These are phyloP conservation scores for Reticulomyxa filosa DNA, from an alignment of 78 protist species.

Conservation along the genomic window DNA sequence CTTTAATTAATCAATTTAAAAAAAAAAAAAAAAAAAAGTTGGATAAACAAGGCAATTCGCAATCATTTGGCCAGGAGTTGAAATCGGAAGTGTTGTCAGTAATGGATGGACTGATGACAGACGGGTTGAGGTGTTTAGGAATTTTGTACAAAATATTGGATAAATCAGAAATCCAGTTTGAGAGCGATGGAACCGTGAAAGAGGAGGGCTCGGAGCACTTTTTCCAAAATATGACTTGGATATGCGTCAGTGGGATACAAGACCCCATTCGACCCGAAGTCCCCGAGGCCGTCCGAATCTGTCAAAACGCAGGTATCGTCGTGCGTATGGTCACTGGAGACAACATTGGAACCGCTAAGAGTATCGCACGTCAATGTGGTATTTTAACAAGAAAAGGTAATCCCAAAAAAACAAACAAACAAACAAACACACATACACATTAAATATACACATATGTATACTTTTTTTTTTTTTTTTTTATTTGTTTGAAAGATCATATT, in stretches of 20 bases:
- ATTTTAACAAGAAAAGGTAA: constrained; percentile 1
- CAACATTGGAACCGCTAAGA: constrained; percentile 77
- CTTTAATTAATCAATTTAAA: background rate
- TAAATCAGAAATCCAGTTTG: too few relatives aligned
- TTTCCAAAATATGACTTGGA: background rate
- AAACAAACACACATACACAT: too few relatives aligned
- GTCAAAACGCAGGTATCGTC: constrained; percentile 44
- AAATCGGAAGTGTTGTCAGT: too few relatives aligned
- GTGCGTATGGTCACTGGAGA: constrained; percentile 96
- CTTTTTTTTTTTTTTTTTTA: too few relatives aligned
- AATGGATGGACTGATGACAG: background rate
- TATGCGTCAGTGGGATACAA: constrained; percentile 30
- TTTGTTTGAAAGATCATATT: background rate
- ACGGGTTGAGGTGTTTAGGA: background rate
- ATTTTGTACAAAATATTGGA: too few relatives aligned
- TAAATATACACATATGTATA: too few relatives aligned
- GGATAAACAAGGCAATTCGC: too few relatives aligned
- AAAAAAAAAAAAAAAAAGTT: too few relatives aligned
- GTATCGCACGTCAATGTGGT: constrained; percentile 65
- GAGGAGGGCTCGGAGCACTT: too few relatives aligned
- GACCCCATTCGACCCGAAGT: constrained; percentile 89
- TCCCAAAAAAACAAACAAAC: too few relatives aligned
- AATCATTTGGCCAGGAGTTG: too few relatives aligned
- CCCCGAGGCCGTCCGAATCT: constrained; percentile 42
- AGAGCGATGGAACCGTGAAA: too few relatives aligned